Conservation (phyloP, 2,329 filamentous ascomycete genomes). For the Colletotrichum australisinense region DNA sequence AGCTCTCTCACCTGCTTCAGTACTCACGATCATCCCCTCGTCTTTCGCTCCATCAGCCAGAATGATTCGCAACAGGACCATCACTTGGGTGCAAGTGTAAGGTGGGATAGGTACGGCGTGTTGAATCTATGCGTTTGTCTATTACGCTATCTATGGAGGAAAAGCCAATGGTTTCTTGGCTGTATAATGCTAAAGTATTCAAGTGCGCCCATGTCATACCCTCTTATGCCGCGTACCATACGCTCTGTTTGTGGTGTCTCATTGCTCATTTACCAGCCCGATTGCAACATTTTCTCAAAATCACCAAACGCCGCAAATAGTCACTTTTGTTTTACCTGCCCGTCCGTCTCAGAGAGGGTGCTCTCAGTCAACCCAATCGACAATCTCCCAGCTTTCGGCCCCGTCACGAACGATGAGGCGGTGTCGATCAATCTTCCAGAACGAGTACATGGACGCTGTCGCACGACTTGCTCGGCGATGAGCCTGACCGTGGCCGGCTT, state of each 20-base stretch:
- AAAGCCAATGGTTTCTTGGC: constrained; percentile 5
- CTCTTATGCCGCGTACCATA: not conserved
- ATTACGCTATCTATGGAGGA: constrained; percentile 8
- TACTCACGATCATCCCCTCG: not conserved
- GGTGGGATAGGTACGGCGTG: not conserved
- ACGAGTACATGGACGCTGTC: constrained; percentile 71
- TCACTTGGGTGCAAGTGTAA: not conserved
- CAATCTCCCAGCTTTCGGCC: constrained; percentile 71
- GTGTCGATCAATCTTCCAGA: constrained; percentile 77
- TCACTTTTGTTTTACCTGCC: not conserved
- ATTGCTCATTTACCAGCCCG: constrained; percentile 19
- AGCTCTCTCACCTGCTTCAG: not conserved
- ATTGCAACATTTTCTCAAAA: constrained; percentile 28
- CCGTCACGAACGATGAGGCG: constrained; percentile 76
- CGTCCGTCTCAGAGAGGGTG: not conserved
- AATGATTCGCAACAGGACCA: not conserved
- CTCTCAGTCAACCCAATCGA: constrained; percentile 61
- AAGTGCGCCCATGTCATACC: constrained; percentile 9
- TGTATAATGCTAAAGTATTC: constrained; percentile 11
- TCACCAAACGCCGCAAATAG: constrained; percentile 22
- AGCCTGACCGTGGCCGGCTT: constrained; percentile 69
- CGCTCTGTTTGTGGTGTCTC: constrained; percentile 4
- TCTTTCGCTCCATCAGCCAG: not conserved
- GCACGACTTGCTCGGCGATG: constrained; percentile 74
- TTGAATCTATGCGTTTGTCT: not conserved